Evolutionary conservation across 768 basidiomycete species (phyloP).

Genomic region (Suillus occidentalis): DNA sequence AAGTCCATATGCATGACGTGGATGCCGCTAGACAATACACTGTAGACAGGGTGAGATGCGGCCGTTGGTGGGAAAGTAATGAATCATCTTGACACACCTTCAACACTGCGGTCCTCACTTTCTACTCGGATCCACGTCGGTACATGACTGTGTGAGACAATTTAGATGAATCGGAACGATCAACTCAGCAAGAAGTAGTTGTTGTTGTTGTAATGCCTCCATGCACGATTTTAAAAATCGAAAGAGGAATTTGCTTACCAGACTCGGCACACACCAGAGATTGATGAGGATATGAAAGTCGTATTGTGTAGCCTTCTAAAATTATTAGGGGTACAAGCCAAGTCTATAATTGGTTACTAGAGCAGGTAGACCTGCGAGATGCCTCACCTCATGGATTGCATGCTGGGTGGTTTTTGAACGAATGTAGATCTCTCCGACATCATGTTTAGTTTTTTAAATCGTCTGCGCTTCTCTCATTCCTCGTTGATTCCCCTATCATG

Average conservation of each 20-base stretch:
- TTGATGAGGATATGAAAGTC: neutral
- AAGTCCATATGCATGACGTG: neutral
- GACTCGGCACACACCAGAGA: neutral
- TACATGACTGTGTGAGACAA: neutral
- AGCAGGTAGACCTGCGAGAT: neutral
- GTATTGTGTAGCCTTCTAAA: neutral
- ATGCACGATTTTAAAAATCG: neutral
- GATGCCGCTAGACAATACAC: neutral
- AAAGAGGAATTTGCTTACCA: neutral
- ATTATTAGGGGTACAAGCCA: neutral
- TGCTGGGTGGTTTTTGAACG: no score
- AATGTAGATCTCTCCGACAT: neutral
- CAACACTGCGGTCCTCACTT: neutral
- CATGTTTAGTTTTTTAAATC: neutral
- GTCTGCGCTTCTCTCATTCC: neutral
- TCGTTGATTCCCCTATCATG: constrained; percentile 14
- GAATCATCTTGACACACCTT: neutral
- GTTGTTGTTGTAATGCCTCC: neutral
- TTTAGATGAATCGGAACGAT: neutral
- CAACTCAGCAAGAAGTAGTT: neutral
- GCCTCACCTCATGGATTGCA: neutral
- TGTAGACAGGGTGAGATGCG: neutral
- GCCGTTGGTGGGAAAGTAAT: neutral
- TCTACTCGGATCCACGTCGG: neutral
- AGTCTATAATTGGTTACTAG: no score